Evolutionary conservation across 495 filamentous ascomycete species (phyloP), one percentile per base, ranked within the genome.

Genomic region (Podospora fimiseda): DNA sequence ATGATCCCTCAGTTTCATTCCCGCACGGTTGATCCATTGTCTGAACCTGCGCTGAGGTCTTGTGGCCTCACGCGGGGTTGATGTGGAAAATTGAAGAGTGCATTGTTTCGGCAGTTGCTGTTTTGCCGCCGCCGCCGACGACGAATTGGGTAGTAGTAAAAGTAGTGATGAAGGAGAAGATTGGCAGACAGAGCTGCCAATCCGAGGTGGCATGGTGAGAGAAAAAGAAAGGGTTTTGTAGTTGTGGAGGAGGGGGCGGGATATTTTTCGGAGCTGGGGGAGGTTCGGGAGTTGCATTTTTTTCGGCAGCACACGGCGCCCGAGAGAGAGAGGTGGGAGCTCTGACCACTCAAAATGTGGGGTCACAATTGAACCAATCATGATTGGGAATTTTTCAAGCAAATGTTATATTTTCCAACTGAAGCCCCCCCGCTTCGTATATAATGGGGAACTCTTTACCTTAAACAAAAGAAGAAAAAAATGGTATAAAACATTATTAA

Each of bases 161-260:
- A 42, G 11, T 15, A 37, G 14, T 53, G 47, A 30, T 11, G 51
- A 14, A 13, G 20, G 8, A 36, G 50, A 47, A 15, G 55, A 52
- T 16, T 51, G 37, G 33, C 50, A 22, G 27, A 44, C 51, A 13
- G 41, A 39, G 60, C 51, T 47, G 20, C 43, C 52, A 63, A 65
- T 56, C 60, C 62, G 64, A 23, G 64, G 62, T 19, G 64, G 62
- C 64, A 67, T 67, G 23, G 48, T 23, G 44, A 55, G 27, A 33
- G 27, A 33, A 33, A 33, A 33, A 45, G 50, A 21, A 49, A 30
- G 52, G 36, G 30, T 23, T 54, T 42, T 50, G 23, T 40, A 38
- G 50, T 22, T 51, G 48, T 33, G 55, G 15, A 41, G 27, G 49
- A 52, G 41, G 20, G 52, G 23, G n/a, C n/a, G n/a, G n/a, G n/a